These are phyloP conservation scores for Eucalyptus sp. DNA, from an alignment of 345 rosid species.

Conservation along the genomic window DNA sequence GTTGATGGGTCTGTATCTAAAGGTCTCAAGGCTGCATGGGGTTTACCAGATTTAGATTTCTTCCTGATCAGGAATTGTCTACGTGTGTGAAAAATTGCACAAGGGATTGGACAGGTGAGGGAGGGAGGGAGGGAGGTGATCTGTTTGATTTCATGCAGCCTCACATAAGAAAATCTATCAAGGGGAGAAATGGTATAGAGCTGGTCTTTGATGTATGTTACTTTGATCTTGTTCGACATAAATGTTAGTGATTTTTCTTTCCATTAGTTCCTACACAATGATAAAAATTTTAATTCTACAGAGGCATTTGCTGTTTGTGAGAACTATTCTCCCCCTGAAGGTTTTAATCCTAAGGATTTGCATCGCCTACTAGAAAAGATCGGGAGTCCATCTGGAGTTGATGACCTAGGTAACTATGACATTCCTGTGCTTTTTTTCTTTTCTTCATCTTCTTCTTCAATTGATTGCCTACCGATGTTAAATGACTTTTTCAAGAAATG, in stretches of 20 bases:
- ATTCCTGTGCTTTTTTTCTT: background rate
- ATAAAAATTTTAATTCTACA: conserved; percentile 1
- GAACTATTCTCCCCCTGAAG: conserved; percentile 84
- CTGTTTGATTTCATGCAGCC: background rate
- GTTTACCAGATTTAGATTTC: background rate
- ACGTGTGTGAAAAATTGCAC: background rate
- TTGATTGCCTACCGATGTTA: background rate
- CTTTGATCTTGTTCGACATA: background rate
- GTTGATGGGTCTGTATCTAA: background rate
- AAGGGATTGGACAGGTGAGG: background rate
- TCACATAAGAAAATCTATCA: background rate
- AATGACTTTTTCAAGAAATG: background rate
- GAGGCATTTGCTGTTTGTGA: conserved; percentile 98
- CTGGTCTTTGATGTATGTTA: background rate
- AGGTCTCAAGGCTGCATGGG: background rate
- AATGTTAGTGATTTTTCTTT: background rate
- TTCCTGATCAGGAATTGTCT: background rate
- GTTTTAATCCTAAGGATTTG: conserved; percentile 71
- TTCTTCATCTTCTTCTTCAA: background rate
- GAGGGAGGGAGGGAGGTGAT: background rate
- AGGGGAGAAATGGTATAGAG: background rate
- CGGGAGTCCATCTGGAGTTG: conserved; percentile 85
- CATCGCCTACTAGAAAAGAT: conserved; percentile 78
- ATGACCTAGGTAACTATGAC: conserved; percentile 54
- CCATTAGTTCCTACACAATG: background rate